A percentile compares a stretch with the other conserved stretches of the same genome.
Conservation (phyloP, 1,284 basidiomycete genomes). For the Anthracocystis walkeri region DNA sequence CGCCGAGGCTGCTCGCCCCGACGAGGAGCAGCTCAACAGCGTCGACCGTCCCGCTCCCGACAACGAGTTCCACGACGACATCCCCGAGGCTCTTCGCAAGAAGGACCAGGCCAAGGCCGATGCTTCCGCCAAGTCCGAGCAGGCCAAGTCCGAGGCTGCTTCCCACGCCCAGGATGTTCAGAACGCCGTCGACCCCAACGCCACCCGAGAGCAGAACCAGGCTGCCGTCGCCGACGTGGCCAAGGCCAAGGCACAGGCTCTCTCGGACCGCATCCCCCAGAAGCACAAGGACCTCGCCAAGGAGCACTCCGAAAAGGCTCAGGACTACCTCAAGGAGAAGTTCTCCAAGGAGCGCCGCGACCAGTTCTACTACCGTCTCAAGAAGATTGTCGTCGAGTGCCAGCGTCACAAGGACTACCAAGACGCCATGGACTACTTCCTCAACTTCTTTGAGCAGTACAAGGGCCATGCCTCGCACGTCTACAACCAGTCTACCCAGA, state of each 20-base stretch:
- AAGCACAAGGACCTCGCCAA: constrained; percentile 64
- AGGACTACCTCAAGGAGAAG: constrained; percentile 79
- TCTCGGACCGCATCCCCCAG: constrained; percentile 67
- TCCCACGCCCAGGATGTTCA: constrained; percentile 52
- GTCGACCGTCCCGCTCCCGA: constrained; percentile 77
- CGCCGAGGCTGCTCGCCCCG: constrained; percentile 79
- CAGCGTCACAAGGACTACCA: constrained; percentile 93
- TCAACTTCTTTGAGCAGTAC: constrained; percentile 75
- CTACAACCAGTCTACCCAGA: constrained; percentile 72
- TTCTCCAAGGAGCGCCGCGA: constrained; percentile 89
- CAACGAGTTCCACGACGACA: constrained; percentile 71
- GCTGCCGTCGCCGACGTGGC: constrained; percentile 70
- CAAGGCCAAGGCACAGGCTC: constrained; percentile 71
- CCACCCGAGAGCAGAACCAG: constrained; percentile 70
- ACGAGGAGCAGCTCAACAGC: constrained; percentile 75
- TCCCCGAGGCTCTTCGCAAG: constrained; percentile 70
- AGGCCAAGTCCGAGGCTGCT: constrained; percentile 45
- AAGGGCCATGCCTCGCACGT: constrained; percentile 76
- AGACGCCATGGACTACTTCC: constrained; percentile 72
- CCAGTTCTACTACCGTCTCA: constrained; percentile 81
- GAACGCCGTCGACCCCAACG: constrained; percentile 61
- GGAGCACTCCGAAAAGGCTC: constrained; percentile 62
- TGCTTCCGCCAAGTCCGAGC: constrained; percentile 53
- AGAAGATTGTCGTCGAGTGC: constrained; percentile 91
- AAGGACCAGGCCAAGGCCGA: constrained; percentile 63